A percentile compares a stretch with the other conserved stretches of the same genome.
phyloP scores from a whole-genome alignment of 257 asterid species.

The Jaltomata sinuosa region DNA sequence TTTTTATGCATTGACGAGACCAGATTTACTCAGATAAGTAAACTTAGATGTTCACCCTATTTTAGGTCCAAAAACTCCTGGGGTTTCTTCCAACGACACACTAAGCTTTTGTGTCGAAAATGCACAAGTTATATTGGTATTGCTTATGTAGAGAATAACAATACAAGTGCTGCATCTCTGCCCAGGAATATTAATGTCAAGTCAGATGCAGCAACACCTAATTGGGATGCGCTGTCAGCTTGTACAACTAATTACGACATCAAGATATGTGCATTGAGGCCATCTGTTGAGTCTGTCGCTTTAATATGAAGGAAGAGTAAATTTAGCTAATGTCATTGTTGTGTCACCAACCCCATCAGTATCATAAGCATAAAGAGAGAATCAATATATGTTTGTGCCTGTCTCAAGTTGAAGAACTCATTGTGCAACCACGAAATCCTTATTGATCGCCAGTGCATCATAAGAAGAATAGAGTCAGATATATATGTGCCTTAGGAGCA shows the following conservation, averaged over 20 bases:
- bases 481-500: neutral
- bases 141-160: neutral
- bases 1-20: constrained; percentile 44
- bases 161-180: neutral
- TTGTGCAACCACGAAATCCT: neutral
- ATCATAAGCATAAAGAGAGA: neutral
- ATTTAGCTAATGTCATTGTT: neutral
- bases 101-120: constrained; percentile 33
- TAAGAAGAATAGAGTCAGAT: no score
- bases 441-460: neutral
- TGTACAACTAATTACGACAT: constrained; percentile 22
- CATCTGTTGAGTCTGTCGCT: constrained; percentile 10
- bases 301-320: neutral
- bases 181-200: neutral
- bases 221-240: constrained; percentile 42
- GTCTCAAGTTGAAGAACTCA: neutral
- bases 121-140: constrained; percentile 37
- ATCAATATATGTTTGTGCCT: neutral
- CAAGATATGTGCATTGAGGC: constrained; percentile 32
- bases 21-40: constrained; percentile 31
- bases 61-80: constrained; percentile 21
- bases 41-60: constrained; percentile 30
- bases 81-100: constrained; percentile 25
- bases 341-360: neutral
- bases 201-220: neutral